phyloP scores from a whole-genome alignment of 106 monocot species.

The Allium cepa region DNA sequence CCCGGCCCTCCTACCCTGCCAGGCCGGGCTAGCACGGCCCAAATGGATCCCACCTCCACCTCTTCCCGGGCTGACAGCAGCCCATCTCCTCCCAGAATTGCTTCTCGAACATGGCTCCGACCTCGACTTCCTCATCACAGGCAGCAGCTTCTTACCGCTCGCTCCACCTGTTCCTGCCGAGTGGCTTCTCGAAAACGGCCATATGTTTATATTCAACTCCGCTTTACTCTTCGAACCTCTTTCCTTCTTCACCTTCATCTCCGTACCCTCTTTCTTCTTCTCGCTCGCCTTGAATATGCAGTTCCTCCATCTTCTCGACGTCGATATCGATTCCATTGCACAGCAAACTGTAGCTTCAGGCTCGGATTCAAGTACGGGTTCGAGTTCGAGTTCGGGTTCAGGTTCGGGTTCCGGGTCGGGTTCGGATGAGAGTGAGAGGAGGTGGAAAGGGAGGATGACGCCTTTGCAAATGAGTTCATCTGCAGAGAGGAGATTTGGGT shows the following conservation, averaged over 20 bases:
- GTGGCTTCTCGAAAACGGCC: conserved; percentile 87
- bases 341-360: not conserved
- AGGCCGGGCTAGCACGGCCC: conserved; percentile 64
- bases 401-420: not conserved
- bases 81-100: conserved; percentile 49
- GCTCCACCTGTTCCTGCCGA: conserved; percentile 49
- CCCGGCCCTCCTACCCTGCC: conserved; percentile 25
- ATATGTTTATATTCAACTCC: conserved; percentile 84
- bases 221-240: conserved; percentile 9
- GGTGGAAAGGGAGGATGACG: conserved; percentile 58
- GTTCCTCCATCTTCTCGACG: conserved; percentile 70
- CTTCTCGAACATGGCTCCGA: conserved; percentile 94
- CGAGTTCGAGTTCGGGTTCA: not conserved
- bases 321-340: not conserved
- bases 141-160: conserved; percentile 1
- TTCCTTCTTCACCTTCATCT: conserved; percentile 13
- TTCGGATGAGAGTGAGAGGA: conserved; percentile 6
- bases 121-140: conserved; percentile 31
- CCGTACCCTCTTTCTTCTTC: conserved; percentile 12
- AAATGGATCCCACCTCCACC: conserved; percentile 38
- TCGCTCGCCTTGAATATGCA: conserved; percentile 33
- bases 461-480: conserved; percentile 82
- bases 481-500: conserved; percentile 40
- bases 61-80: conserved; percentile 30
- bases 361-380: not conserved